Conservation (phyloP, 1,139 yeast species). For the Kodamaea plutei region DNA sequence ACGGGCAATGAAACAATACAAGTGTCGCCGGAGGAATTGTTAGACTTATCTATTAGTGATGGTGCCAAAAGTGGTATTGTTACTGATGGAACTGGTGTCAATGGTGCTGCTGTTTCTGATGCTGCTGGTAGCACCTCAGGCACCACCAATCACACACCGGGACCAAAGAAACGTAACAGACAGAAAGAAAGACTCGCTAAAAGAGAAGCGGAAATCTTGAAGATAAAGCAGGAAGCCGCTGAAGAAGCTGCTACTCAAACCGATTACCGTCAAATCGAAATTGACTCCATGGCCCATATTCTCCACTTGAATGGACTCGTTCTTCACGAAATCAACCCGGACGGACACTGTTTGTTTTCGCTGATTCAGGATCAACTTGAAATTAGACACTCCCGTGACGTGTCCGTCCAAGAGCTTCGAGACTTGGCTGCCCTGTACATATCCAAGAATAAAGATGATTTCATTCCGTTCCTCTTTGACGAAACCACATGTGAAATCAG, state of each 20-base stretch:
- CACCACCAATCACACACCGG: neutral
- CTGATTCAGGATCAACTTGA: constrained; percentile 76
- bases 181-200: constrained; percentile 79
- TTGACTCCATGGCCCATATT: constrained; percentile 54
- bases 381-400: constrained; percentile 41
- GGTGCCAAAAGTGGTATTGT: neutral
- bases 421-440: constrained; percentile 65
- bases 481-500: constrained; percentile 60
- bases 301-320: constrained; percentile 45
- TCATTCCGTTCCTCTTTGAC: constrained; percentile 77
- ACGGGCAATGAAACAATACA: constrained; percentile 18
- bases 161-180: constrained; percentile 60
- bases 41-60: constrained; percentile 25
- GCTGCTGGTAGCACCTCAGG: constrained; percentile 4
- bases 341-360: constrained; percentile 91
- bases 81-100: neutral
- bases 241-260: constrained; percentile 65
- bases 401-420: constrained; percentile 54
- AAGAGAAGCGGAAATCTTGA: constrained; percentile 65
- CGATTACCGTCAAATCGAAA: constrained; percentile 68
- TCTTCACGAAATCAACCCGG: constrained; percentile 73
- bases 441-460: constrained; percentile 59
- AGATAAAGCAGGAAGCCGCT: constrained; percentile 62
- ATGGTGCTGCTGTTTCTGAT: neutral
- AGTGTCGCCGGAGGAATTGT: constrained; percentile 58